Evolutionary conservation across 2,329 filamentous ascomycete species (phyloP).

Genomic region (Volutella citrinella): DNA sequence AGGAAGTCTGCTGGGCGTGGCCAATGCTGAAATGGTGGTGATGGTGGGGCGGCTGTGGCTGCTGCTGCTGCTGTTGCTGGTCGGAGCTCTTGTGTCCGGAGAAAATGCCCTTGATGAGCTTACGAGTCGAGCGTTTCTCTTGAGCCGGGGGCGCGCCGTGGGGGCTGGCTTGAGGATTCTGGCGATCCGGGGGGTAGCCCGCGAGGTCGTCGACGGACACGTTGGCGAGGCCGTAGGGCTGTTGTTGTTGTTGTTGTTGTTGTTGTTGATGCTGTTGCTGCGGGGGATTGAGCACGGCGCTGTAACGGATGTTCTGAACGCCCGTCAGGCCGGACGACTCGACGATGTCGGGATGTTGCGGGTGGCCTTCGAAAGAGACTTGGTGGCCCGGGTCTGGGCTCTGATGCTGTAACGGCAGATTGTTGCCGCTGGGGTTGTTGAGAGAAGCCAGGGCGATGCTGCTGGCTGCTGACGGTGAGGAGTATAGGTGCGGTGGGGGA

Average conservation of each 20-base stretch:
- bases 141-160: too few relatives aligned
- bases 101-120: constrained; percentile 54
- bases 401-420: constrained; percentile 28
- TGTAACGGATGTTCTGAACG: too few relatives aligned
- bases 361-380: constrained; percentile 32
- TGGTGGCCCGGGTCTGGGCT: constrained; percentile 25
- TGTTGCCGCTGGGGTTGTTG: constrained; percentile 18
- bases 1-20: constrained; percentile 29
- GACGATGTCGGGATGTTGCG: constrained; percentile 41
- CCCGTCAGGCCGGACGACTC: constrained; percentile 16
- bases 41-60: constrained; percentile 19
- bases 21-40: constrained; percentile 24
- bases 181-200: constrained; percentile 21
- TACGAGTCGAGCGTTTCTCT: constrained; percentile 50
- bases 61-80: neutral
- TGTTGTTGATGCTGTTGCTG: too few relatives aligned
- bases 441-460: constrained; percentile 17
- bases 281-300: too few relatives aligned
- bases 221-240: constrained; percentile 33
- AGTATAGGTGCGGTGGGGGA: constrained; percentile 31
- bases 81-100: constrained; percentile 36
- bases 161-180: constrained; percentile 1
- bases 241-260: constrained; percentile 23
- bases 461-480: constrained; percentile 23
- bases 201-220: constrained; percentile 41